These are phyloP conservation scores for Yarrowia sp. DNA, from an alignment of 805 yeast species.

Conservation along the genomic window DNA sequence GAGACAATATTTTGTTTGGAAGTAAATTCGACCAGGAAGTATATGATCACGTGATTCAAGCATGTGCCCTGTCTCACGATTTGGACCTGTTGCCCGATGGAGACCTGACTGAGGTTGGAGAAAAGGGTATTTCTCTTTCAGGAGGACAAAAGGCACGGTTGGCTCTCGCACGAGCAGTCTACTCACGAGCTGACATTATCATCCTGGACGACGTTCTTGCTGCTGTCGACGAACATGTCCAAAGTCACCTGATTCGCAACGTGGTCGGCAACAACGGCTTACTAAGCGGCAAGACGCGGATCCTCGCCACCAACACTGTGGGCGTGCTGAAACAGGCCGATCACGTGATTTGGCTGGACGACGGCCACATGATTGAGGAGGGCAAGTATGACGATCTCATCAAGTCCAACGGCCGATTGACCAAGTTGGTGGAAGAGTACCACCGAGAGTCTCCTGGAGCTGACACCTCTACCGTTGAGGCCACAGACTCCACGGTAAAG, in stretches of 20 bases:
- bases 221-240: conserved; percentile 90
- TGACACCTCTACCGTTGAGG: not conserved
- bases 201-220: conserved; percentile 81
- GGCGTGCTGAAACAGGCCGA: conserved; percentile 74
- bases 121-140: conserved; percentile 83
- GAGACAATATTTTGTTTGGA: conserved; percentile 79
- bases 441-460: conserved; percentile 1
- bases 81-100: conserved; percentile 72
- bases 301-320: conserved; percentile 85
- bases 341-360: conserved; percentile 65
- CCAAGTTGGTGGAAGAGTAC: conserved; percentile 14
- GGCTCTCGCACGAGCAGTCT: conserved; percentile 81
- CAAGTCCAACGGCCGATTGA: conserved; percentile 16
- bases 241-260: conserved; percentile 71
- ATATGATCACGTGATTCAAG: conserved; percentile 63
- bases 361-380: conserved; percentile 64
- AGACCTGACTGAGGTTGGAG: conserved; percentile 85
- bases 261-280: conserved; percentile 70
- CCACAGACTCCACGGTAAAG: not conserved
- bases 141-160: conserved; percentile 94
- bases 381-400: conserved; percentile 66
- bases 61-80: conserved; percentile 73
- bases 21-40: conserved; percentile 56
- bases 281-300: conserved; percentile 64
- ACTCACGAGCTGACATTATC: conserved; percentile 67